Conservation (phyloP, 129 eudicot genomes). For the Lonicera japonica region DNA sequence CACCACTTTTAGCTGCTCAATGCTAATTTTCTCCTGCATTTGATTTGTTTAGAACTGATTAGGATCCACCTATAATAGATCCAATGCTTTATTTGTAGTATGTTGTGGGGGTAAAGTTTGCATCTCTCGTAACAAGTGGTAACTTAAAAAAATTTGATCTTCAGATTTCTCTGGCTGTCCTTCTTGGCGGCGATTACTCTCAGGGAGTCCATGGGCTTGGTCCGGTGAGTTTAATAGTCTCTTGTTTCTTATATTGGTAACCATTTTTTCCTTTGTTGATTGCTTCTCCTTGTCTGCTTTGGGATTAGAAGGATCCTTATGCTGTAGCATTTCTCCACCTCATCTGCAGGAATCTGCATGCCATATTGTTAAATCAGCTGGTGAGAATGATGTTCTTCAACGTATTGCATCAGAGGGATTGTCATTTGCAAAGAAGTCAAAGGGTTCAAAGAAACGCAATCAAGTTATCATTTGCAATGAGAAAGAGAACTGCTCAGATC, state of each 20-base stretch:
- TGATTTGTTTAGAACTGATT: too few species aligned
- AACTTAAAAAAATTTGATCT: not conserved
- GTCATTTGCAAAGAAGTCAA: constrained; percentile 50
- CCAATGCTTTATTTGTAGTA: too few species aligned
- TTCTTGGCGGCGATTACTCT: constrained; percentile 91
- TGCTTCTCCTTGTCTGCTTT: constrained; percentile 1
- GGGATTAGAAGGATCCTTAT: constrained; percentile 11
- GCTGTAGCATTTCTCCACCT: not conserved
- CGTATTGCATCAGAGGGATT: constrained; percentile 61
- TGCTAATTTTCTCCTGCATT: too few species aligned
- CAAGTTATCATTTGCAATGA: constrained; percentile 14
- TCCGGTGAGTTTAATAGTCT: constrained; percentile 42
- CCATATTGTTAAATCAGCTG: constrained; percentile 60
- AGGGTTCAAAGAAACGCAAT: constrained; percentile 45
- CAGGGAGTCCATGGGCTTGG: constrained; percentile 77
- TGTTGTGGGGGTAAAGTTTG: too few species aligned
- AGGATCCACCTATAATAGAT: too few species aligned
- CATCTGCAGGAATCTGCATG: constrained; percentile 72
- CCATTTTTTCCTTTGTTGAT: constrained; percentile 1
- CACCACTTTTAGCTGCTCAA: too few species aligned
- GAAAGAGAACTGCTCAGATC: constrained; percentile 45
- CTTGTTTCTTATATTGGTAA: not conserved
- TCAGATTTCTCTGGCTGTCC: constrained; percentile 82
- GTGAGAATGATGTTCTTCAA: constrained; percentile 64
- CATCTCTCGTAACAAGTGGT: not conserved